These are phyloP conservation scores for Phaeomoniella chlamydospora DNA, from an alignment of 2,329 filamentous ascomycete genomes.

Conservation along the genomic window DNA sequence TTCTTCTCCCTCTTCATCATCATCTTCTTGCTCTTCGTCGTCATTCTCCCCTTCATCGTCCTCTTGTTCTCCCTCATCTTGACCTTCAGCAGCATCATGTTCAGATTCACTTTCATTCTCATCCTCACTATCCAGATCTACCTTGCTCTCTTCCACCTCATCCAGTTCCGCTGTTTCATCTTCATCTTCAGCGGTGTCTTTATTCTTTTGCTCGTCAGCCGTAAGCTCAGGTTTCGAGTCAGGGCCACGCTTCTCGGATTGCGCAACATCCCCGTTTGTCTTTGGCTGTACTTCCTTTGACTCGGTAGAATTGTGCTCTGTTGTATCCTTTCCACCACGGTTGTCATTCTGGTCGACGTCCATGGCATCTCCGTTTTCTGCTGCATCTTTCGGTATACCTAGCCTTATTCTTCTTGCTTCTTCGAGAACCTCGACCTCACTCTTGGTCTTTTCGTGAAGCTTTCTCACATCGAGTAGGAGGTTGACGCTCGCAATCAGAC, in stretches of 20 bases:
- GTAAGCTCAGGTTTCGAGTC: conserved; percentile 1
- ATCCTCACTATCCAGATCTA: conserved; percentile 7
- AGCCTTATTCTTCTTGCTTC: conserved; percentile 12
- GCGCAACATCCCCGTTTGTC: conserved; percentile 2
- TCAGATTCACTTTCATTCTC: conserved; percentile 4
- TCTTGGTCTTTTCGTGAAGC: conserved; percentile 30
- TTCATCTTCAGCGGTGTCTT: background rate
- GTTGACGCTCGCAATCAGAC: conserved; percentile 30
- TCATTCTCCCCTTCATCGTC: conserved; percentile 2
- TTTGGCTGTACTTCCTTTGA: conserved; percentile 3
- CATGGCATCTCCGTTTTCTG: conserved; percentile 7
- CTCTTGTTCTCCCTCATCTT: conserved; percentile 4
- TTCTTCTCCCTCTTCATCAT: conserved; percentile 5
- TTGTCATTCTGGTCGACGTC: conserved; percentile 8
- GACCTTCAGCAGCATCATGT: conserved; percentile 1
- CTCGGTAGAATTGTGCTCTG: background rate
- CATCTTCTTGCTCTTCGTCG: conserved; percentile 3
- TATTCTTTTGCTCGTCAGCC: background rate
- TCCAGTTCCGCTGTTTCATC: conserved; percentile 6
- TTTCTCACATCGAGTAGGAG: conserved; percentile 31
- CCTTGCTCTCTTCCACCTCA: conserved; percentile 6
- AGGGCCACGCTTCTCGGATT: conserved; percentile 1
- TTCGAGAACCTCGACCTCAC: conserved; percentile 31
- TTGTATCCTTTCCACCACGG: conserved; percentile 3
- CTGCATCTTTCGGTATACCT: conserved; percentile 9